These are phyloP conservation scores for Suaeda aralocaspica DNA, from an alignment of 148 eudicot genomes.

Conservation along the genomic window DNA sequence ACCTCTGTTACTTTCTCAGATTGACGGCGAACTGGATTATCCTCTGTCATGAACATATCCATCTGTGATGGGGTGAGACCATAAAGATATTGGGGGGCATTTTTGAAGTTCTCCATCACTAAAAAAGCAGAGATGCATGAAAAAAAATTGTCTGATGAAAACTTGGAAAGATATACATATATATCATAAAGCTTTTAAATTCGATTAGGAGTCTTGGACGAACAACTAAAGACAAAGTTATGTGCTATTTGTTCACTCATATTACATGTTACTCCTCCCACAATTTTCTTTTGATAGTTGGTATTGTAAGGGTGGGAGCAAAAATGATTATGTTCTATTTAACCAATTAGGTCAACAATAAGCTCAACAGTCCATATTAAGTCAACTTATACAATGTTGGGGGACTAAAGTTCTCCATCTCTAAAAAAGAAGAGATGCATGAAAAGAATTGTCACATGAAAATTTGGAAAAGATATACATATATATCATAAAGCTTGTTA, in stretches of 20 bases:
- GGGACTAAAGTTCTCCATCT: constrained; percentile 72
- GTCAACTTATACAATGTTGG: constrained; percentile 26
- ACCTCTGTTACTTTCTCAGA: constrained; percentile 80
- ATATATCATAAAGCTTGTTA: neutral
- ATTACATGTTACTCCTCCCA: neutral
- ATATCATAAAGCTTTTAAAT: neutral
- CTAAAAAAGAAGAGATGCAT: constrained; percentile 34
- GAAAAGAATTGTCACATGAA: neutral
- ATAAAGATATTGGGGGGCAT: constrained; percentile 62
- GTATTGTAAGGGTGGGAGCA: neutral
- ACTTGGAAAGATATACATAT: neutral
- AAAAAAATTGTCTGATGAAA: neutral
- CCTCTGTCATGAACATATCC: constrained; percentile 87
- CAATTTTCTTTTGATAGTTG: neutral
- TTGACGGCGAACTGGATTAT: constrained; percentile 62
- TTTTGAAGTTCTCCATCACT: constrained; percentile 79
- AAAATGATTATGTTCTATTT: neutral
- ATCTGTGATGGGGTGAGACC: constrained; percentile 76
- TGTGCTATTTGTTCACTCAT: neutral
- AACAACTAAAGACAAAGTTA: neutral
- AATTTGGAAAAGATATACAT: neutral
- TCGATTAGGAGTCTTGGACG: neutral
- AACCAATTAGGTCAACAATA: neutral
- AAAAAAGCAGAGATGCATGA: constrained; percentile 17
- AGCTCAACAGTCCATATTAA: neutral